Percentiles rank a stretch among this genome's conserved stretches.
Conservation (phyloP, 352 stramenopile genomes). For the Globisporangium iwayamae region DNA sequence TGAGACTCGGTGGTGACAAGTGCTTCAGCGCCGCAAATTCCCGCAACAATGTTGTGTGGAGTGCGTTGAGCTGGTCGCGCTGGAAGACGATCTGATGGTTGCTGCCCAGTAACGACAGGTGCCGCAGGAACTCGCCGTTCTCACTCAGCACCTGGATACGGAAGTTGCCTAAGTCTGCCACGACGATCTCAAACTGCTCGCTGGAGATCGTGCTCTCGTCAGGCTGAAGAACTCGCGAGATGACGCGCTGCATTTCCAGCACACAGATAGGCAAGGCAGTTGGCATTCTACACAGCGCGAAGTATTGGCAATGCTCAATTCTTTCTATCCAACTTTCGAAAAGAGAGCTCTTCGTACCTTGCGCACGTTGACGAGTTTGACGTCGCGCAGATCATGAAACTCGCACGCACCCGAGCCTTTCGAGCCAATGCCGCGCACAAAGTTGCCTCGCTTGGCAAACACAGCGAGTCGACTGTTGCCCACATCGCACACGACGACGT, state of each 20-base stretch:
- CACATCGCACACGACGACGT: constrained; percentile 57
- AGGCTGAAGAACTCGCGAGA: constrained; percentile 33
- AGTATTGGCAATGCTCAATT: not conserved
- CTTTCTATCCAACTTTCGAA: not conserved
- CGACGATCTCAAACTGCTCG: constrained; percentile 68
- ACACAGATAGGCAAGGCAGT: no score
- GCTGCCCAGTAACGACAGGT: constrained; percentile 47
- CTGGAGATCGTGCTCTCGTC: constrained; percentile 38
- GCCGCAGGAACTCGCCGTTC: constrained; percentile 40
- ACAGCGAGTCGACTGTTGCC: constrained; percentile 46
- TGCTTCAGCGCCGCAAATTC: constrained; percentile 27
- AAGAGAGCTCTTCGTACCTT: constrained; percentile 31
- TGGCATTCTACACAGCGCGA: not conserved
- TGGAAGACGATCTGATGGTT: constrained; percentile 40
- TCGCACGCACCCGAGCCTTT: constrained; percentile 33
- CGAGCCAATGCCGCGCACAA: constrained; percentile 37
- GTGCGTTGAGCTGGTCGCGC: constrained; percentile 25
- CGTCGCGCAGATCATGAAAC: constrained; percentile 50
- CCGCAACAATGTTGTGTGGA: constrained; percentile 26
- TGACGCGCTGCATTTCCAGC: constrained; percentile 23
- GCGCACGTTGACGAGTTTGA: constrained; percentile 54
- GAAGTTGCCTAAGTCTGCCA: constrained; percentile 65
- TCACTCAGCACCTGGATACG: constrained; percentile 71
- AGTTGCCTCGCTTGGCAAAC: constrained; percentile 57
- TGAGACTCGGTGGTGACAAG: constrained; percentile 18